A percentile compares a stretch with the other conserved stretches of the same genome.
phyloP scores from a whole-genome alignment of 1,284 basidiomycete genomes.

The Cutaneotrichosporon mucoides region DNA sequence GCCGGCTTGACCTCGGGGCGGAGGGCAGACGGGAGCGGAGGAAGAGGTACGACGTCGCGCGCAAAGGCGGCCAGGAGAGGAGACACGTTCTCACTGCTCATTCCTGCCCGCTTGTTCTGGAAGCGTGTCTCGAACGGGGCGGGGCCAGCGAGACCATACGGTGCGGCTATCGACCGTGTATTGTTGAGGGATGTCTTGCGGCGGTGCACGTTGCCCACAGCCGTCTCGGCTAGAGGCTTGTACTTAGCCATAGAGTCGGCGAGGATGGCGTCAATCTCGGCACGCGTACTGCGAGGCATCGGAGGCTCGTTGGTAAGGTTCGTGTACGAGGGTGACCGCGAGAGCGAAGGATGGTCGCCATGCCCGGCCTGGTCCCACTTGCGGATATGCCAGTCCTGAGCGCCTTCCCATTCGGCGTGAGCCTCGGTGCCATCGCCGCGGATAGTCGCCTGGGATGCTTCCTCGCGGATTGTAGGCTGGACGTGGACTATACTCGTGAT shows the following conservation, averaged over 20 bases:
- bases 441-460: constrained; percentile 34
- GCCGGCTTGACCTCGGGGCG: neutral
- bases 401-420: neutral
- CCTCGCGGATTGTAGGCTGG: constrained; percentile 39
- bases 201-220: constrained; percentile 7
- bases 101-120: constrained; percentile 22
- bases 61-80: constrained; percentile 33
- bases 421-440: neutral
- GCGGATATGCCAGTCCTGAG: neutral
- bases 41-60: constrained; percentile 11
- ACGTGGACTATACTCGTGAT: constrained; percentile 22
- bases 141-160: constrained; percentile 29
- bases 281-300: constrained; percentile 23
- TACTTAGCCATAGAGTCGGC: constrained; percentile 32
- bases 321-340: neutral
- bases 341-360: neutral
- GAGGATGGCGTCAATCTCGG: constrained; percentile 32
- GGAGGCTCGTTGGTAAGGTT: neutral
- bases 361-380: neutral
- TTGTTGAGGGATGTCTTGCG: constrained; percentile 29
- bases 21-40: neutral
- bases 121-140: constrained; percentile 7
- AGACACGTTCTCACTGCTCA: constrained; percentile 14
- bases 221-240: constrained; percentile 28
- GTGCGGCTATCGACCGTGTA: constrained; percentile 22